Conservation (phyloP, 257 asterid species). For the Linaria vulgaris region DNA sequence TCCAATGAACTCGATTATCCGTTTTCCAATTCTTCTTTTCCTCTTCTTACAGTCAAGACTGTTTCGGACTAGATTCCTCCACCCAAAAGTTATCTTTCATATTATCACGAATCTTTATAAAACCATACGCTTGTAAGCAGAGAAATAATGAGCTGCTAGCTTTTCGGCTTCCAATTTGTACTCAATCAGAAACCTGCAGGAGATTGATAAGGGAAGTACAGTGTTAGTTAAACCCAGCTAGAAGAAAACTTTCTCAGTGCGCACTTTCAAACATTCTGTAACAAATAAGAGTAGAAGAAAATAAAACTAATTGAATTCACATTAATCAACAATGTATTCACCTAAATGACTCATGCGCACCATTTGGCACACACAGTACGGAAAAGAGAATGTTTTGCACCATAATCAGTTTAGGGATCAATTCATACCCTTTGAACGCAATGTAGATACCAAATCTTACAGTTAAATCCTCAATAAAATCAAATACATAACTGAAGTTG, state of each 20-base stretch:
- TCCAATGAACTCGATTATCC: slow-evolving; percentile 56
- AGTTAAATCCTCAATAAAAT: no score
- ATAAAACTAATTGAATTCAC: no score
- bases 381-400: no score
- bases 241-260: not conserved
- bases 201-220: slow-evolving; percentile 18
- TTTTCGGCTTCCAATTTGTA: slow-evolving; percentile 15
- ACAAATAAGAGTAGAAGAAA: no score
- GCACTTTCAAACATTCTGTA: no score
- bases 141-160: slow-evolving; percentile 17
- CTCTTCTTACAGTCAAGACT: slow-evolving; percentile 42
- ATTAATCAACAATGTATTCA: no score
- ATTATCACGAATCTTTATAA: slow-evolving; percentile 8
- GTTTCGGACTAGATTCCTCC: slow-evolving; percentile 45
- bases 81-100: slow-evolving; percentile 44
- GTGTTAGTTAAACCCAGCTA: slow-evolving; percentile 13
- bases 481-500: no score
- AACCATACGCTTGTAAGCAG: slow-evolving; percentile 18
- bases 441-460: no score
- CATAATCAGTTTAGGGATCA: no score
- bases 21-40: slow-evolving; percentile 54
- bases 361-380: no score
- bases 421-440: no score
- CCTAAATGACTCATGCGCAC: no score
- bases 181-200: not conserved